phyloP scores from a whole-genome alignment of 192 early-diverging fungal genomes.

The Coemansia sp. region DNA sequence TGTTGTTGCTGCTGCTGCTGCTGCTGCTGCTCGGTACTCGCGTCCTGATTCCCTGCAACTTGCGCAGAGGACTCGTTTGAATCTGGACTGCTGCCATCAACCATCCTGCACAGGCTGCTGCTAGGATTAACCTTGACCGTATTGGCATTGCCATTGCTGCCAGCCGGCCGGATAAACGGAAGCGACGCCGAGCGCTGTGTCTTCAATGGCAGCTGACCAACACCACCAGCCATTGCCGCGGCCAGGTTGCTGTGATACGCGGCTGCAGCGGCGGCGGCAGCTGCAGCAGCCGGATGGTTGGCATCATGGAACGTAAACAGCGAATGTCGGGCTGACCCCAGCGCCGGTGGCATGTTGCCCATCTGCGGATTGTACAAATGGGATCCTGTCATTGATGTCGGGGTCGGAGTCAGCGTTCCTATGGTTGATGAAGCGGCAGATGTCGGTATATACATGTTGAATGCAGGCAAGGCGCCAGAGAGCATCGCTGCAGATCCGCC shows the following conservation, averaged over 20 bases:
- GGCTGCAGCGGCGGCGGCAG: constrained; percentile 5
- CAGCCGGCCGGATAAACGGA: constrained; percentile 37
- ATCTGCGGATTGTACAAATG: constrained; percentile 5
- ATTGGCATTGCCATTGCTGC: neutral
- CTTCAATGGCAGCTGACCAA: constrained; percentile 31
- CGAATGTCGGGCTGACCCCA: constrained; percentile 22
- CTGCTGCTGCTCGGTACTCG: neutral
- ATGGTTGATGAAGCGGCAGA: constrained; percentile 42
- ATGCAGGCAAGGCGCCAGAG: constrained; percentile 4
- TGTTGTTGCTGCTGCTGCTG: constrained; percentile 7
- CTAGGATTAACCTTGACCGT: constrained; percentile 23
- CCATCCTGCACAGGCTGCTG: constrained; percentile 37
- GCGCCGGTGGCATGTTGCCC: constrained; percentile 13
- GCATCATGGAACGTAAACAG: constrained; percentile 32
- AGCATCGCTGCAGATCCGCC: constrained; percentile 3
- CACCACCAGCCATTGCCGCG: constrained; percentile 14
- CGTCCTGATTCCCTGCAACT: neutral
- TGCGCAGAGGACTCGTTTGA: constrained; percentile 1
- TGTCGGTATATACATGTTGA: constrained; percentile 23
- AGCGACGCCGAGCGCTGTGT: constrained; percentile 55
- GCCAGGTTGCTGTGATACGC: constrained; percentile 16
- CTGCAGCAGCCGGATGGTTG: neutral
- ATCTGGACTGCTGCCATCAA: constrained; percentile 22
- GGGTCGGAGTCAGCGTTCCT: constrained; percentile 47
- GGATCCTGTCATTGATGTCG: constrained; percentile 25